A percentile compares a stretch with the other conserved stretches of the same genome.
Evolutionary conservation across 345 rosid species (phyloP).

Genomic region (Dimocarpus longan): DNA sequence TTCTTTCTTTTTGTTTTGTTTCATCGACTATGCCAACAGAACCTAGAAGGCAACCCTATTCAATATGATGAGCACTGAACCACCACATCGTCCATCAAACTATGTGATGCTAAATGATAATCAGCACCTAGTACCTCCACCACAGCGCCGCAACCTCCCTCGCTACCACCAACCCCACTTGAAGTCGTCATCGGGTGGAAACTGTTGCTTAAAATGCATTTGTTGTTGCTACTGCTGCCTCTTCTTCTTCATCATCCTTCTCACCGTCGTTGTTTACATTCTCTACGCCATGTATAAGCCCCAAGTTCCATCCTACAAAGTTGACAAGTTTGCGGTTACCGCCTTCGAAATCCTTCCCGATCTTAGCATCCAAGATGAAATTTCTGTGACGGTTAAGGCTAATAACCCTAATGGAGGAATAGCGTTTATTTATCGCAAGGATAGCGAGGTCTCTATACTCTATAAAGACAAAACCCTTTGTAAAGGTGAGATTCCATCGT

Average conservation of each 20-base stretch:
- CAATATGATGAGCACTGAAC: background rate
- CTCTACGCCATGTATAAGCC: conserved; percentile 37
- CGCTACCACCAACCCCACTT: conserved; percentile 24
- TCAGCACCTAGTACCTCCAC: conserved; percentile 39
- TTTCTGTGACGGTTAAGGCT: conserved; percentile 43
- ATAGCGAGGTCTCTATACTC: conserved; percentile 36
- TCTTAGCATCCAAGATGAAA: conserved; percentile 40
- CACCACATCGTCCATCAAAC: conserved; percentile 25
- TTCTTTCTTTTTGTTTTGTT: background rate
- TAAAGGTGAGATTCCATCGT: conserved; percentile 47
- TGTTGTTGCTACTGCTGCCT: conserved; percentile 53
- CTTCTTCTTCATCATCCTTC: conserved; percentile 34
- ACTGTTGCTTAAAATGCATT: conserved; percentile 38
- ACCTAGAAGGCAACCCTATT: background rate
- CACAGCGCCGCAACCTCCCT: conserved; percentile 43
- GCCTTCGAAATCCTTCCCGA: conserved; percentile 37
- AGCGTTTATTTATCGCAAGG: conserved; percentile 43
- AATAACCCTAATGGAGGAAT: conserved; percentile 41
- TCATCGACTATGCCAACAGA: conserved; percentile 38
- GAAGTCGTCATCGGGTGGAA: conserved; percentile 14
- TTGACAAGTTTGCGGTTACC: conserved; percentile 34
- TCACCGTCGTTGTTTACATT: conserved; percentile 20
- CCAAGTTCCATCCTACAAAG: conserved; percentile 38
- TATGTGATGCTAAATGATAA: conserved; percentile 39
- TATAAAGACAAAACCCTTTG: conserved; percentile 39